phyloP scores from a whole-genome alignment of 1,284 basidiomycete genomes.

The Apiotrichum montevideense region DNA sequence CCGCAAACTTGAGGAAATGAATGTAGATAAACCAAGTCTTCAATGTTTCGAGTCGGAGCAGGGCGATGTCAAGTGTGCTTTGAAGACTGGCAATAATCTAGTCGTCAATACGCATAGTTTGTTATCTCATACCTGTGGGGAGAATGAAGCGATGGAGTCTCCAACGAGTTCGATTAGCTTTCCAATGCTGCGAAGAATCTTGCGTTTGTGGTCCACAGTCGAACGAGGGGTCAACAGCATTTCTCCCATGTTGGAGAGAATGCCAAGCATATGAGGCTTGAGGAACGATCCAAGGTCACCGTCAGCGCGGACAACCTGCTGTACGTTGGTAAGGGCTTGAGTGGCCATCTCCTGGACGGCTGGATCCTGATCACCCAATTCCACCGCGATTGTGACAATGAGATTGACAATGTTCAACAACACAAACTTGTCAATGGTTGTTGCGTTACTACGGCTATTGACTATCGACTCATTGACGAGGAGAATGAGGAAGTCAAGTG shows the following conservation, averaged over 20 bases:
- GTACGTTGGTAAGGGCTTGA: conserved; percentile 60
- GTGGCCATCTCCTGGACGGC: conserved; percentile 46
- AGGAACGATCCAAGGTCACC: conserved; percentile 57
- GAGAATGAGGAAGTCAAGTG: conserved; percentile 59
- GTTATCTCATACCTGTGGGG: conserved; percentile 63
- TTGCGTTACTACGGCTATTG: conserved; percentile 10
- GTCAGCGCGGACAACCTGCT: conserved; percentile 50
- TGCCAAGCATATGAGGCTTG: conserved; percentile 68
- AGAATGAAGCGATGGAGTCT: conserved; percentile 62
- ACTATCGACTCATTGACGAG: conserved; percentile 42
- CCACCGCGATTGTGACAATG: conserved; percentile 66
- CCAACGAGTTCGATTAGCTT: conserved; percentile 68
- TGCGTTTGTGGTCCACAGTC: conserved; percentile 59
- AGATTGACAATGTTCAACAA: conserved; percentile 62
- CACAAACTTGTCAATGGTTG: conserved; percentile 40
- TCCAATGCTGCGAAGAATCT: conserved; percentile 73
- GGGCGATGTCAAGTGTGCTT: conserved; percentile 64
- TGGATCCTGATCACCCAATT: conserved; percentile 62
- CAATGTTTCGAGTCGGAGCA: conserved; percentile 71
- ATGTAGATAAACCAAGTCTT: conserved; percentile 78
- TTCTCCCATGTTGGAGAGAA: conserved; percentile 74
- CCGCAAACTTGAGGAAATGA: conserved; percentile 59
- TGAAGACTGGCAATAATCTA: conserved; percentile 97
- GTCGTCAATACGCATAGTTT: neutral
- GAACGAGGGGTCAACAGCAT: conserved; percentile 70